Evolutionary conservation across 2,329 filamentous ascomycete genomes (phyloP).

Genomic region (Alternaria hordeiaustralica): DNA sequence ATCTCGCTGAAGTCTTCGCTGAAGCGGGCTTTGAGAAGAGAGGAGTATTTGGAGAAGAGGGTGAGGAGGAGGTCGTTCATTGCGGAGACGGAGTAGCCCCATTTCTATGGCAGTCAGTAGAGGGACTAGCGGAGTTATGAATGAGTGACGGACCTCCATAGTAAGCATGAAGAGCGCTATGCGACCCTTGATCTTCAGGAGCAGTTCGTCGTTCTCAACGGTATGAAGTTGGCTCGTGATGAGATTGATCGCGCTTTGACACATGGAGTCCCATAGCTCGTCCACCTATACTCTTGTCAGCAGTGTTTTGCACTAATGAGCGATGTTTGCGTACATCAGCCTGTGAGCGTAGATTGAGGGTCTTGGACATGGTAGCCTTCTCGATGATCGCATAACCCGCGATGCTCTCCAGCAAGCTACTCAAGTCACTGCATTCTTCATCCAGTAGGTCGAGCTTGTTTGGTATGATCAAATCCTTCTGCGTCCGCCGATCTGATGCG

Average conservation of each 20-base stretch:
- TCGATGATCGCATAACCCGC: slow-evolving; percentile 97
- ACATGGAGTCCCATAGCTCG: slow-evolving; percentile 98
- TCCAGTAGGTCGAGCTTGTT: slow-evolving; percentile 76
- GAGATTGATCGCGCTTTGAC: slow-evolving; percentile 80
- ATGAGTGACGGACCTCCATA: slow-evolving; percentile 75
- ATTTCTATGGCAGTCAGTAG: slow-evolving; percentile 64
- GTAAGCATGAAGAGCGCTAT: slow-evolving; percentile 96
- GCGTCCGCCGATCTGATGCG: slow-evolving; percentile 84
- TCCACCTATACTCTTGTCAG: slow-evolving; percentile 69
- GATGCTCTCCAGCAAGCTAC: slow-evolving; percentile 89
- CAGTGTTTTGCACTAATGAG: neutral
- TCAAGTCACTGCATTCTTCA: slow-evolving; percentile 85
- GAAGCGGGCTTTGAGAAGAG: slow-evolving; percentile 87
- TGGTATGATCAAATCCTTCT: slow-evolving; percentile 90
- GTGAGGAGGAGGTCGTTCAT: slow-evolving; percentile 86
- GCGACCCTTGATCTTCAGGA: slow-evolving; percentile 94
- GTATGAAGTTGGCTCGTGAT: slow-evolving; percentile 79
- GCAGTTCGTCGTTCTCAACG: slow-evolving; percentile 84
- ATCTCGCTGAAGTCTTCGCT: slow-evolving; percentile 95
- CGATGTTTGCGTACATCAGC: slow-evolving; percentile 70
- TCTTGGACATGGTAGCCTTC: slow-evolving; percentile 87
- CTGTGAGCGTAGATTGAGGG: slow-evolving; percentile 77
- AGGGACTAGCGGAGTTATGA: neutral
- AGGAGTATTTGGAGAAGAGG: slow-evolving; percentile 92
- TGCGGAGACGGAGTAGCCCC: slow-evolving; percentile 83